These are phyloP conservation scores for Xylaria grammica DNA, from an alignment of 495 filamentous ascomycete genomes.

Conservation along the genomic window DNA sequence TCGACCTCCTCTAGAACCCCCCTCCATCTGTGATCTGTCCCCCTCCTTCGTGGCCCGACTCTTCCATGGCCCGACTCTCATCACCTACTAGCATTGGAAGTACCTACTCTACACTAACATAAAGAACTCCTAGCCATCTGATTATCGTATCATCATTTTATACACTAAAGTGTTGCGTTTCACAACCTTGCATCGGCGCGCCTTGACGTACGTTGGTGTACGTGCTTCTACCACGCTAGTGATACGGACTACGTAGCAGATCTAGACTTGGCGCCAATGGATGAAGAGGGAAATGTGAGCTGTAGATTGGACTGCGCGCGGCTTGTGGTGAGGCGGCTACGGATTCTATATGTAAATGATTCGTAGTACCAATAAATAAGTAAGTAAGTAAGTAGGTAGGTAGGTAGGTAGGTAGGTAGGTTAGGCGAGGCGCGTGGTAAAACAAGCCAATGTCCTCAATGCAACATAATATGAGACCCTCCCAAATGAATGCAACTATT, in stretches of 20 bases:
- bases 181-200: constrained; percentile 1
- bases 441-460: constrained; percentile 8
- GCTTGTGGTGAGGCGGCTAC: not conserved
- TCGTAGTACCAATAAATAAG: no score
- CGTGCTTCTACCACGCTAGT: constrained; percentile 1
- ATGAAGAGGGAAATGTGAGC: no score
- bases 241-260: no score
- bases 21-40: no score
- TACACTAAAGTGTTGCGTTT: not conserved
- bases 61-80: no score
- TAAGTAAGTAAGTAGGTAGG: no score
- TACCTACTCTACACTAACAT: no score
- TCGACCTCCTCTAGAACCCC: no score
- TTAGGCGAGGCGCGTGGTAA: not conserved
- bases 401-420: not conserved
- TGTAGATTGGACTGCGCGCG: no score
- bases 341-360: not conserved
- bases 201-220: not conserved
- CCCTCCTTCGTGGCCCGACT: no score
- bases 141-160: constrained; percentile 2
- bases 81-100: no score
- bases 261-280: no score
- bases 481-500: constrained; percentile 13
- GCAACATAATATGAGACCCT: constrained; percentile 8
- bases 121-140: not conserved